Base-by-base conservation (phyloP, 2,329 filamentous ascomycete species). In the Macrophomina tecta region DNA sequence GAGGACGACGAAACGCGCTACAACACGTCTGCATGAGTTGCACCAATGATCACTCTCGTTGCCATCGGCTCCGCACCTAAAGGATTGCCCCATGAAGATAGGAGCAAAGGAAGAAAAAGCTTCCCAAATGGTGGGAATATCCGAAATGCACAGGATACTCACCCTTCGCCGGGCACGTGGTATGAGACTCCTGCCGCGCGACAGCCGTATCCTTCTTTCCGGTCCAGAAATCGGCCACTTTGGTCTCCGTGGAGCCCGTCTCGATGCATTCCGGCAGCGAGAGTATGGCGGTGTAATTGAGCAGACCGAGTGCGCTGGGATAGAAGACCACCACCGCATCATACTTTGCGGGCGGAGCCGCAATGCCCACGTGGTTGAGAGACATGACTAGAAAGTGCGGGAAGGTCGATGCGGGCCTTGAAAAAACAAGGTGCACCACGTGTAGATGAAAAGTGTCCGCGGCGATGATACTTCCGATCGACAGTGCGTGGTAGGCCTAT, bases 261-360 rank as follows among this genome's bases (percentile, higher is more conserved):
- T 62, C 66, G 38, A 74, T 42, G 16, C 70, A 68, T 42, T 69
- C 69, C 12, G 71, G 70, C 4, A 52, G 34, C 1, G 68, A 69
- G 5, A 68, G 67, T 34, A 72, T 69, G 11, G 74, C 72, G 30
- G 69, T 69, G 48, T 72, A 69, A 18, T 72, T 71, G 18, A 76
- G 68, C 11, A 73, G 72, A 23, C 70, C 70, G 14, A 76, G 73
- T n/a, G 71, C 73, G 2, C 68, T 64, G 40, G 69, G 62, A 60
- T 75, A 75, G 67, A 68, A 76, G 16, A 65, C 64, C 12, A 72
- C 68, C 5, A 72, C 67, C 38, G 71, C 71, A 5, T 71, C 69
- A 58, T 68, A 71, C 28, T 67, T 68, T 49, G 69, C 65, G 16
- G 69, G 30, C 14, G 71, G 72, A 16, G 74, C 71, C 16, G 58